Conservation (phyloP, 1,284 basidiomycete genomes). For the Trametes pubescens region DNA sequence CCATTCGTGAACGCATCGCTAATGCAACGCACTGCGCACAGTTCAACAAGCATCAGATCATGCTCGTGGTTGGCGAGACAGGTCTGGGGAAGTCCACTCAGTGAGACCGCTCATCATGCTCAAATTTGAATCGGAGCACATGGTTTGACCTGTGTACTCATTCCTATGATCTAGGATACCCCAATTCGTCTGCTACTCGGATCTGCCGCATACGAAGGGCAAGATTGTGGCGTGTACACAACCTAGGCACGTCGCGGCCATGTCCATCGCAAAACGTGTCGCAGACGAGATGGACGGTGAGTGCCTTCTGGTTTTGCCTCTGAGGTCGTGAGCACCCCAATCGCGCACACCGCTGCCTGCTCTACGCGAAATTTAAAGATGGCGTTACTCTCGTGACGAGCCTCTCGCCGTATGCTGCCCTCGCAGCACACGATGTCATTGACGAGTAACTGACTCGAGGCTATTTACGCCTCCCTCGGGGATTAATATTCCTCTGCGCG, state of each 20-base stretch:
- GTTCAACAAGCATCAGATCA: constrained; percentile 90
- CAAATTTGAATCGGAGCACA: not conserved
- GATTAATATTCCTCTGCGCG: no score
- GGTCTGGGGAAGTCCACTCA: constrained; percentile 99
- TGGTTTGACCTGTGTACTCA: not conserved
- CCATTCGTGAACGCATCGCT: constrained; percentile 37
- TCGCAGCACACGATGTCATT: no score
- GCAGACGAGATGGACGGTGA: constrained; percentile 97
- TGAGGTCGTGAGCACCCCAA: no score
- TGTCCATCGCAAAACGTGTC: constrained; percentile 98
- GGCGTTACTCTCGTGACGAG: no score
- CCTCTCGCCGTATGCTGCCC: no score
- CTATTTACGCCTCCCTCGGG: no score
- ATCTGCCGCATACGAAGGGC: constrained; percentile 88
- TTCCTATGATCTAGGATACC: constrained; percentile 68
- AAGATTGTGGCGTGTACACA: constrained; percentile 98
- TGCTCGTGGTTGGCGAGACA: constrained; percentile 98
- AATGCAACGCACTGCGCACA: constrained; percentile 47
- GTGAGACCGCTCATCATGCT: constrained; percentile 52
- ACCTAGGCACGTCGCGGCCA: constrained; percentile 95
- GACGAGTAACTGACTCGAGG: no score
- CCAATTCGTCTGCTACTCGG: constrained; percentile 94
- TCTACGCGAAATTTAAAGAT: no score
- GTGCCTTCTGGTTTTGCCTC: constrained; percentile 43
- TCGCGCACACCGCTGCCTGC: no score